Evolutionary conservation across 164 flowering plant genomes (phyloP).

Genomic region (Chimonanthus salicifolius): DNA sequence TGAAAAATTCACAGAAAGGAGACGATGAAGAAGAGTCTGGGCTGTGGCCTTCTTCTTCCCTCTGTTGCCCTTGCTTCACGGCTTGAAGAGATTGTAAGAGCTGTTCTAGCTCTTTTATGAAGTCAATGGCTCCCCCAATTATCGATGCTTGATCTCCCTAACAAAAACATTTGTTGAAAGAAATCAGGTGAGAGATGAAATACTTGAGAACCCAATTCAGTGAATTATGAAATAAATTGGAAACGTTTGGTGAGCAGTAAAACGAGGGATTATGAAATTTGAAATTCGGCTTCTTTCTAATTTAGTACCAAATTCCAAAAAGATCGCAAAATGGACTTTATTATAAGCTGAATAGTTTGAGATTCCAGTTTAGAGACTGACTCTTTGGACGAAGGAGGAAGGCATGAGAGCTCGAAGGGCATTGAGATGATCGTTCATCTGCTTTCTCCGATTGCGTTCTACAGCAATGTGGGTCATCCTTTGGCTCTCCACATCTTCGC

Average conservation of each 20-base stretch:
- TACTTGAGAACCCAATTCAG: not conserved
- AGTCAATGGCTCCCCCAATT: slow-evolving; percentile 72
- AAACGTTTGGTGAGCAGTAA: not conserved
- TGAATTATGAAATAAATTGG: not conserved
- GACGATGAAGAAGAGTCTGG: not conserved
- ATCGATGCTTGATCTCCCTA: slow-evolving; percentile 81
- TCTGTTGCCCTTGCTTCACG: slow-evolving; percentile 26
- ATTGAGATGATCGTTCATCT: slow-evolving; percentile 67
- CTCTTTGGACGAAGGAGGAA: slow-evolving; percentile 49
- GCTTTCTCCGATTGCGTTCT: slow-evolving; percentile 62
- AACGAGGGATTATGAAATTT: not conserved
- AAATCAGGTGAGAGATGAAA: not conserved
- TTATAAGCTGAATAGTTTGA: not conserved
- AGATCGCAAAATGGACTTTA: not conserved
- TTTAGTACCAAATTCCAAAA: too few relatives aligned
- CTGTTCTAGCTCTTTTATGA: slow-evolving; percentile 62
- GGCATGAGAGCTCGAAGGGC: slow-evolving; percentile 63
- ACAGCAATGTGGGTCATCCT: slow-evolving; percentile 70
- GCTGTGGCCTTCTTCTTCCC: slow-evolving; percentile 8
- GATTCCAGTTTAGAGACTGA: slow-evolving; percentile 13
- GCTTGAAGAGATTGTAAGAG: slow-evolving; percentile 50
- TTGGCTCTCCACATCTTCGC: slow-evolving; percentile 57
- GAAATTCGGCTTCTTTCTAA: not conserved
- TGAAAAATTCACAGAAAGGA: slow-evolving; percentile 20
- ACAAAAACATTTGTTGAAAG: not conserved